Conservation (phyloP, 495 filamentous ascomycete genomes). For the Choiromyces venosus region DNA sequence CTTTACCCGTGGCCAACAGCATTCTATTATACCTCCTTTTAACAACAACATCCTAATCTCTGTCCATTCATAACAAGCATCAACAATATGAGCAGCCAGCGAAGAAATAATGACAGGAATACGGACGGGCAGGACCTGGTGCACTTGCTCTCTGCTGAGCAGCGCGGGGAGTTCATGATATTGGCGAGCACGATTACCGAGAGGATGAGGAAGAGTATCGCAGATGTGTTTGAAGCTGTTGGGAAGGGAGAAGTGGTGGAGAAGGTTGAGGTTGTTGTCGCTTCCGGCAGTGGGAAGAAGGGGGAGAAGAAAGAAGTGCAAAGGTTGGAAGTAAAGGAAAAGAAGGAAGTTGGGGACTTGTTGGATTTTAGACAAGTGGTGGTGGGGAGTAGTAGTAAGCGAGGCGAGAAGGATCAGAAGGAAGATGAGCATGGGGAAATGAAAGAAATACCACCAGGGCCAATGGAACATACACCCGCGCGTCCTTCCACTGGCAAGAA, state of each 20-base stretch:
- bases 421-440: neutral
- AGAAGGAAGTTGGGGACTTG: neutral
- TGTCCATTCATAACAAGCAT: neutral
- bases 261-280: too few species aligned
- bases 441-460: neutral
- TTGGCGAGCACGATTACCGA: constrained; percentile 49
- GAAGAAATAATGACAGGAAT: neutral
- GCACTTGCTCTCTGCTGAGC: constrained; percentile 38
- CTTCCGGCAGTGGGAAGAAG: neutral
- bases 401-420: neutral
- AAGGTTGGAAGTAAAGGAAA: neutral
- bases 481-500: neutral
- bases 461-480: neutral
- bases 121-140: constrained; percentile 25
- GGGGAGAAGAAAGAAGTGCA: neutral
- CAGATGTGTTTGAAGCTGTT: constrained; percentile 22
- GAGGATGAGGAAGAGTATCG: constrained; percentile 49
- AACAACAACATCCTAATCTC: neutral
- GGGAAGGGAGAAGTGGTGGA: neutral
- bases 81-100: neutral
- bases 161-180: constrained; percentile 41
- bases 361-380: neutral
- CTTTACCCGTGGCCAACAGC: neutral
- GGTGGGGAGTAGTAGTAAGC: neutral
- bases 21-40: neutral